Base-by-base conservation (phyloP, 192 early-diverging fungal species). In the Coemansia sp. region DNA sequence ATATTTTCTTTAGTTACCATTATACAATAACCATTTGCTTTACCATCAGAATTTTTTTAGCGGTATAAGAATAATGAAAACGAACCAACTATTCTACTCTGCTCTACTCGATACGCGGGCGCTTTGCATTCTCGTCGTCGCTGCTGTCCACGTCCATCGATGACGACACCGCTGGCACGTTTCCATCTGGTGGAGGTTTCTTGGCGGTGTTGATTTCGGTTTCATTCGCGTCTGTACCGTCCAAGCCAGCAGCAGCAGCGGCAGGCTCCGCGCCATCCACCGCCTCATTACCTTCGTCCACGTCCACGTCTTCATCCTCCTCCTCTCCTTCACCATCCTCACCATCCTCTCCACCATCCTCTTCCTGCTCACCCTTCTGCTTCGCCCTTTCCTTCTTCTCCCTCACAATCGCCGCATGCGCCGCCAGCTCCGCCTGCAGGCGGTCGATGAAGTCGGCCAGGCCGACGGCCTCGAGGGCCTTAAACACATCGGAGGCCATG, bases 381-480 rank as follows among this genome's bases (percentile, higher is more conserved):
- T 56, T 57, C 6, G 67, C 67, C 52, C 18, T 23, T 40, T 73
- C 76, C 41, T 81, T 81, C 60, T 81, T 81, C 21, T 81, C 73
- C 44, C 65, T 69, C 0, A 67, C 39, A 13, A 68, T 37, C 15
- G 19, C 39, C 32, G 56, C 45, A 49, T 71, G 64, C 12, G 63
- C 63, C 13, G 67, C 78, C n/a, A 81, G 40, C 23, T 81, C 73
- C 8, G 23, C 57, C 41, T 68, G 64, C 23, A 81, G 26, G 43
- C 58, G 70, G 9, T 75, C 72, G 57, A 81, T 61, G 54, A 81
- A 81, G 26, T 81, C 78, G 0, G 63, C 69, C 6, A 81, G 59
- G 3, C 78, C 78, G 40, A 81, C 64, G 4, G 78, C 78, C 15
- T 81, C 78, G 21, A 81, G 43, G 4, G 78, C 78, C 56, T 72